Conservation (phyloP, 176 grass and related monocot genomes). For the Poa annua region DNA sequence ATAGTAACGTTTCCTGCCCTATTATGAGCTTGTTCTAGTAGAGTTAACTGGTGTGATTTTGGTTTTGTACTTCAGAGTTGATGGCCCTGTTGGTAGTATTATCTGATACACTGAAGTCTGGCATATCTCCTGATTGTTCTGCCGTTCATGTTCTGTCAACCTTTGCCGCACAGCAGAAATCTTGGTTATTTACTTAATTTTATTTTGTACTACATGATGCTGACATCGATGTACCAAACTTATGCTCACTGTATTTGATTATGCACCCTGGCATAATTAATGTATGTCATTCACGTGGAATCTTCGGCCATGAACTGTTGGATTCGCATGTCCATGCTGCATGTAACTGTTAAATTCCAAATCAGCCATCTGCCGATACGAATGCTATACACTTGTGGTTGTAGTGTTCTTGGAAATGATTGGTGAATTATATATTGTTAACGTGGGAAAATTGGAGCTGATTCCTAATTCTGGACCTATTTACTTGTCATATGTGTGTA, state of each 20-base stretch:
- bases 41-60: slow-evolving; percentile 10
- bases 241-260: not conserved
- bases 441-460: slow-evolving; percentile 21
- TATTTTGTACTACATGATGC: slow-evolving; percentile 25
- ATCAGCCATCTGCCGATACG: slow-evolving; percentile 17
- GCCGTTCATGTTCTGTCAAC: not conserved
- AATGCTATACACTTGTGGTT: not conserved
- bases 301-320: slow-evolving; percentile 32
- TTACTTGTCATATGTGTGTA: slow-evolving; percentile 18
- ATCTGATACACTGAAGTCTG: slow-evolving; percentile 30
- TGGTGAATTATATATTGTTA: not conserved
- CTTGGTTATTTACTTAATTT: slow-evolving; percentile 14
- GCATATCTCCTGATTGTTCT: slow-evolving; percentile 29
- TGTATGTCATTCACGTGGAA: not conserved
- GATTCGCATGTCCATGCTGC: not conserved
- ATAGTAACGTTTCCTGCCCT: slow-evolving; percentile 14
- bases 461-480: slow-evolving; percentile 1
- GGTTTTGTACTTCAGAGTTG: slow-evolving; percentile 20
- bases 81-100: slow-evolving; percentile 22
- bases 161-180: not conserved
- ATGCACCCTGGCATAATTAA: not conserved
- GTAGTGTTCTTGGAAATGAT: slow-evolving; percentile 28
- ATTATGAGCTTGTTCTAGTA: slow-evolving; percentile 27
- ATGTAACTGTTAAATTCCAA: slow-evolving; percentile 35
- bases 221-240: slow-evolving; percentile 14